phyloP scores from a whole-genome alignment of 2,329 filamentous ascomycete genomes.

The Colletotrichum sp. region DNA sequence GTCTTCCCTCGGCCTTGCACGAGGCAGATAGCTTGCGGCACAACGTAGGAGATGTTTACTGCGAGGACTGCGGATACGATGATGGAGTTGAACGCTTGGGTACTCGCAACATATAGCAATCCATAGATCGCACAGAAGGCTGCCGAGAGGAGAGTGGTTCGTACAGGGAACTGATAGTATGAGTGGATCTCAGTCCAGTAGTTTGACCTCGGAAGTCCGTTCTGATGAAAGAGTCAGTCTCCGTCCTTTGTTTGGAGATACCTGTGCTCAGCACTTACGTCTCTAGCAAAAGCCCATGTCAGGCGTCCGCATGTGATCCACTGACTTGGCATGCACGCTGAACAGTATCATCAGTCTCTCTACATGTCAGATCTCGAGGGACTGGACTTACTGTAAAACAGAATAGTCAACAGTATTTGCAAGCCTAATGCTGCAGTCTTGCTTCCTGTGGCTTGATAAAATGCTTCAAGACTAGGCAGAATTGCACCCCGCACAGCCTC shows the following conservation, averaged over 20 bases:
- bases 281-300: constrained; percentile 36
- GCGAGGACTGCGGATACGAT: constrained; percentile 31
- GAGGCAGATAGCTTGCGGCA: constrained; percentile 30
- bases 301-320: constrained; percentile 35
- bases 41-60: constrained; percentile 32
- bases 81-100: constrained; percentile 37
- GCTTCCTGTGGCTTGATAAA: constrained; percentile 29
- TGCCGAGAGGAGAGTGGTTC: constrained; percentile 30
- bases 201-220: constrained; percentile 26
- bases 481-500: constrained; percentile 26
- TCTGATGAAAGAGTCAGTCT: background rate
- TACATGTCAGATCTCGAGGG: background rate
- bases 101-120: constrained; percentile 34
- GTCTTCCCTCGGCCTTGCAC: constrained; percentile 22
- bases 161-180: constrained; percentile 28
- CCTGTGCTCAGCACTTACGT: constrained; percentile 24
- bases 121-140: constrained; percentile 33
- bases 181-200: constrained; percentile 29
- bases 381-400: background rate
- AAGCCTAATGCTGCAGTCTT: constrained; percentile 23
- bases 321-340: constrained; percentile 29
- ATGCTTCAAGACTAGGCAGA: constrained; percentile 24
- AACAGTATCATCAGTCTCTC: background rate
- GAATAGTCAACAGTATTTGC: background rate
- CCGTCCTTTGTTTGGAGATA: background rate